Evolutionary conservation across 345 rosid species (phyloP).

Genomic region (Salix purpurea): DNA sequence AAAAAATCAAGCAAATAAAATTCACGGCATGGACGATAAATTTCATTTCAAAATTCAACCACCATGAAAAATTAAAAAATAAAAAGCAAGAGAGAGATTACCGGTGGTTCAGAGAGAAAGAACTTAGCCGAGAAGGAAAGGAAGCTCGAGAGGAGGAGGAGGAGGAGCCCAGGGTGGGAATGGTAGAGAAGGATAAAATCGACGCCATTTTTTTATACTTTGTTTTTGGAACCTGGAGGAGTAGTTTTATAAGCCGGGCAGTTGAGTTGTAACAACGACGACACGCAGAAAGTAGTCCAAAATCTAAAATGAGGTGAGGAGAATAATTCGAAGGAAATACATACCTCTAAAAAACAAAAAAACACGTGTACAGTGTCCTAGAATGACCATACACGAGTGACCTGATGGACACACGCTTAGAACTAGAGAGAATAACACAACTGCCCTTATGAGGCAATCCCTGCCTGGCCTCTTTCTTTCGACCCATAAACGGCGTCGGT

Average conservation of each 20-base stretch:
- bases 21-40: too few relatives aligned
- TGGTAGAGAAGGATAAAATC: slow-evolving; percentile 17
- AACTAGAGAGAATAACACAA: not conserved
- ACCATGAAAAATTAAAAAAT: not conserved
- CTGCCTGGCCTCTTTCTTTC: not conserved
- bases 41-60: not conserved
- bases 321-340: too few relatives aligned
- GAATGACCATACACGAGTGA: not conserved
- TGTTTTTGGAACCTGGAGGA: too few relatives aligned
- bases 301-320: too few relatives aligned
- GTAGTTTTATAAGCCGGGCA: too few relatives aligned
- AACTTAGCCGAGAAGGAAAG: slow-evolving; percentile 19
- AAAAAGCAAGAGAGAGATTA: not conserved
- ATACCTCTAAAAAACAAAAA: too few relatives aligned
- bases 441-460: not conserved
- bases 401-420: not conserved
- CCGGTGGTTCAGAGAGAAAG: slow-evolving; percentile 26
- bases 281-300: too few relatives aligned
- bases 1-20: too few relatives aligned
- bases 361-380: too few relatives aligned
- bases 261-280: too few relatives aligned
- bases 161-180: slow-evolving; percentile 14
- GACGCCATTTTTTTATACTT: slow-evolving; percentile 13
- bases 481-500: not conserved
- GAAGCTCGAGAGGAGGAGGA: slow-evolving; percentile 14